Base-by-base conservation (phyloP, 495 filamentous ascomycete species). In the Tuber magnatum region DNA sequence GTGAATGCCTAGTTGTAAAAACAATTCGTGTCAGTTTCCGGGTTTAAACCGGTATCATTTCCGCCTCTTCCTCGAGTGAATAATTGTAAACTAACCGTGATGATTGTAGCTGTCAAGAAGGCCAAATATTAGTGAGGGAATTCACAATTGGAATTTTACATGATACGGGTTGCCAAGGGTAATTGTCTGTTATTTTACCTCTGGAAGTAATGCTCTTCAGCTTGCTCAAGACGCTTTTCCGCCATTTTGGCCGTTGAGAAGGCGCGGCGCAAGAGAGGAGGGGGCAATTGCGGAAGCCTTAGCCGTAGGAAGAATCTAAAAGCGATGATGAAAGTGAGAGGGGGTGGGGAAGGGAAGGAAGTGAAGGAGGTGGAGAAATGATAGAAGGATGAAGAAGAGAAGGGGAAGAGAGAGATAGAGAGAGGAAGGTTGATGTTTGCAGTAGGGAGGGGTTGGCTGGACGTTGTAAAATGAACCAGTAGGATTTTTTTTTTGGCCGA, bases 131-230 rank as follows among this genome's bases (percentile, higher is more conserved):
- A 82, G 81, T 35, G 14, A 22, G 4, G 16, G 22, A 69, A 32
- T n/a, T 4, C 51, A n/a, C 4, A 43, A 35, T 0, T 12, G 3
- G 56, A 35, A 35, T 65, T 32, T 16, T 35, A 18, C n/a, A 35
- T 32, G 16, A 65, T 35, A 65, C 28, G 56, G 35, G 35, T 35
- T 35, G 28, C 6, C 32, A 18, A 8, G 1, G n/a, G n/a, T 32
- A n/a, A 61, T 16, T 32, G 39, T 7, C 3, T 16, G 3, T 51
- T n/a, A 51, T 65, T 65, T 71, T 79, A 83, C 81, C 81, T 83
- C 72, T 83, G 81, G 80, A 83, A 83, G 75, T 83, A 83, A 65
- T 83, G 81, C 69, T 79, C 81, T 76, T 83, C 81, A 46, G 81
- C 82, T 70, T 80, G 81, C 68, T 78, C 81, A 74, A 82, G 77